A percentile compares a stretch with the other conserved stretches of the same genome.
Conservation (phyloP, 495 filamentous ascomycete genomes). For the Aspergillus carlsbadensis region DNA sequence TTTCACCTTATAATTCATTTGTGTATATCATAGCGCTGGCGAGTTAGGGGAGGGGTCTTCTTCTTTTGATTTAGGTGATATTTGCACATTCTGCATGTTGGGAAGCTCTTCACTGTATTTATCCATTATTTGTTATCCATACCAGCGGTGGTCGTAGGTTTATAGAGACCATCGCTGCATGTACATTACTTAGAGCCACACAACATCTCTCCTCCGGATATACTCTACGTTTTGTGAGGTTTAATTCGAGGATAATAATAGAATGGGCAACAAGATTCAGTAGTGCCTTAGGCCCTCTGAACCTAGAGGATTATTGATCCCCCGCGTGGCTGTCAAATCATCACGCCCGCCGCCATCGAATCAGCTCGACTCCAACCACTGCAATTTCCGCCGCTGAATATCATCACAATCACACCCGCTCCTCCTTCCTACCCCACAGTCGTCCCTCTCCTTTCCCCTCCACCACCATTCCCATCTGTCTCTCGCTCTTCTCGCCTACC, state of each 20-base stretch:
- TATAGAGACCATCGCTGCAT: conserved; percentile 4
- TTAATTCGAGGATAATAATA: conserved; percentile 6
- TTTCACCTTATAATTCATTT: conserved; percentile 36
- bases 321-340: conserved; percentile 6
- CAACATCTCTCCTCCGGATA: conserved; percentile 10
- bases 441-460: conserved; percentile 8
- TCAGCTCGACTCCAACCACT: conserved; percentile 16
- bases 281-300: background rate
- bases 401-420: conserved; percentile 11
- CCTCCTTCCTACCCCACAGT: conserved; percentile 3
- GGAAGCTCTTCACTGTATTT: conserved; percentile 3
- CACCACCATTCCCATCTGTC: conserved; percentile 7
- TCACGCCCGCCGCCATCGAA: conserved; percentile 10
- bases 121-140: background rate
- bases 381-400: conserved; percentile 13
- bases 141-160: background rate
- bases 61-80: conserved; percentile 3
- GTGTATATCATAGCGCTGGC: conserved; percentile 47
- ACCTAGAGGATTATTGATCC: conserved; percentile 4
- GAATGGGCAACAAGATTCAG: conserved; percentile 1
- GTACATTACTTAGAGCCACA: conserved; percentile 12
- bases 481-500: background rate
- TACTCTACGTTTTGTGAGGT: background rate
- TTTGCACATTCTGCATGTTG: conserved; percentile 1
- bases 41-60: conserved; percentile 25